Base-by-base conservation (phyloP, 306 rosid genomes). In the Sicyos baderoa region DNA sequence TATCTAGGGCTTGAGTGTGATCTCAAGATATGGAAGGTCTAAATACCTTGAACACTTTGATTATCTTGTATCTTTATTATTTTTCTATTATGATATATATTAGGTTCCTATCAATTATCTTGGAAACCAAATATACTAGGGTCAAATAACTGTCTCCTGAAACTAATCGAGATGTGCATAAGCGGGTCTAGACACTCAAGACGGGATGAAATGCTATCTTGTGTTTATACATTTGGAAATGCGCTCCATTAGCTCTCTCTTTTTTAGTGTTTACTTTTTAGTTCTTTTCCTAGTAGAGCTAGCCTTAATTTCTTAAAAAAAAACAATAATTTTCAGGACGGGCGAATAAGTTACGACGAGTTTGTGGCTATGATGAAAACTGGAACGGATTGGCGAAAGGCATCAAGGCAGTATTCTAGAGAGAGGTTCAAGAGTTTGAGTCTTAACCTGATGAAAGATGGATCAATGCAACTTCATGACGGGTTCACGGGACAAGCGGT, bases 321-420 rank as follows among this genome's bases (percentile, higher is more conserved):
- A 25, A 72, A 27, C 9, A 18, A 56, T 71, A 48, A 13, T 57
- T 45, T 48, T 54, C 83, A 94, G 99, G 99, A 94, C 68, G 96
- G 95, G 27, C 86, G 84, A 47, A 85, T 94, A 72, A 90, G 99
- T 72, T 86, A 84, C n/a, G 97, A 90, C 6, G 99, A 94, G 83
- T 94, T 94, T 74, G 86, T 90, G 47, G 95, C 95, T 11, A 94
- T 94, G 99, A 94, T 94, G 99, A 94, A 94, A 80, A 84, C 99
- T 2, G 99, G 99, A 76, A 94, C 99, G 0, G 99, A 94, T 76
- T 94, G 99, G 99, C 89, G 99, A 84, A 94, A 94, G 74, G 99
- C 99, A 9, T 94, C 99, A 15, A 82, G 99, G 63, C 99, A 94
- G 80, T 94, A 94, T 65, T 94, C 99, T 4, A 88, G 99, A 80